Evolutionary conservation across 805 yeast species (phyloP), one percentile per base, ranked within the genome.

Genomic region (Lachancea nothofagi): DNA sequence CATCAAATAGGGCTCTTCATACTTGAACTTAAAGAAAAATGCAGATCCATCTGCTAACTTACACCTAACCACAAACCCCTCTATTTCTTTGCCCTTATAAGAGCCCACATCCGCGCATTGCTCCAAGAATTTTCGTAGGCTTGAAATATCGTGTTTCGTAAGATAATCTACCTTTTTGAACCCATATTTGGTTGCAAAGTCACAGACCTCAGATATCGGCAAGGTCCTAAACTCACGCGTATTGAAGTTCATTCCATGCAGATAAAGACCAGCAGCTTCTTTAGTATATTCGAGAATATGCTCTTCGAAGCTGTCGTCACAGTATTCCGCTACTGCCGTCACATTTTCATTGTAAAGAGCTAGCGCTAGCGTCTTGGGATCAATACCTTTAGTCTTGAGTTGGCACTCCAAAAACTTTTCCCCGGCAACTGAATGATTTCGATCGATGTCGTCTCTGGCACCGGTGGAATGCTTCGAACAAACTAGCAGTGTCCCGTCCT

Each of bases 391-490:
- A 1, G 43, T 19, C 0, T 51, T 45, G 28, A 93, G 62, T 46
- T 85, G 94, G 12, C 45, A 42, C 35, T 68, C 64, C 7, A 93
- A 59, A 49, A 75, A 78, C 1, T 46, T 42, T 49, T 80, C 78
- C 0, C 95, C 96, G 12, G 75, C 82, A 27, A 67, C 55, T 0
- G 96, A 89, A 59, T 93, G 97, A 53, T 81, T 83, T 44, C 73
- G 70, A 5, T 59, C 61, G 4, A 66, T 57, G 38, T 74, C 83
- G 7, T 66, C 70, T 33, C 79, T 57, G 0, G 68, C 66, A 0
- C 97, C 97, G 1, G 94, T 82, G 0, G 95, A 79, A 59, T 90
- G 93, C 53, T 93, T 93, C 4, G 96, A 85, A 49, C 97, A 87
- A 0, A 89, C 96, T 2, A 90, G 70, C 12, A 93, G 61, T 0